A percentile compares a stretch with the other conserved stretches of the same genome.
Evolutionary conservation across 345 rosid genomes (phyloP).

Genomic region (Gossypium turneri): DNA sequence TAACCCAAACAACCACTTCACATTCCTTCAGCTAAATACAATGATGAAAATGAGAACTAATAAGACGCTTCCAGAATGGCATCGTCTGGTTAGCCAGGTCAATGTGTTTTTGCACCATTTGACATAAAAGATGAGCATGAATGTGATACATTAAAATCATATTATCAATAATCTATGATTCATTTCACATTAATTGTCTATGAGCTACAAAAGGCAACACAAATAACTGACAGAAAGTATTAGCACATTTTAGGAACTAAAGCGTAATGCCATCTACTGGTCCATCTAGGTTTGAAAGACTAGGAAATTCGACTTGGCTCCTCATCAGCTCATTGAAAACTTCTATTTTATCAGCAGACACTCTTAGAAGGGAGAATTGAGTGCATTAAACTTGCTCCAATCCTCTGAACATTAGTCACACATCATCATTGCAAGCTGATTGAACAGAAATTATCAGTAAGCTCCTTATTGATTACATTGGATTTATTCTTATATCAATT

Average conservation of each 20-base stretch:
- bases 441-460: constrained; percentile 56
- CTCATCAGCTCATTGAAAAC: constrained; percentile 33
- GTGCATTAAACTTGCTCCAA: constrained; percentile 43
- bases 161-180: constrained; percentile 9
- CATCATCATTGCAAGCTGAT: constrained; percentile 94
- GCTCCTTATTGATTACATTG: constrained; percentile 14
- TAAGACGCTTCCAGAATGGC: neutral
- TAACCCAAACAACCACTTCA: neutral
- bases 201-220: constrained; percentile 3
- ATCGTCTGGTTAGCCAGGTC: constrained; percentile 2
- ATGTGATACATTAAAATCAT: neutral
- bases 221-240: neutral
- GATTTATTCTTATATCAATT: constrained; percentile 21
- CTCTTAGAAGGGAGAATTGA: constrained; percentile 28
- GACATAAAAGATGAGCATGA: constrained; percentile 19
- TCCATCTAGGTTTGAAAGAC: constrained; percentile 23
- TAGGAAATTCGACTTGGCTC: constrained; percentile 25
- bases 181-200: constrained; percentile 6
- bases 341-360: constrained; percentile 24
- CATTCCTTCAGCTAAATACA: neutral
- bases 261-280: constrained; percentile 8
- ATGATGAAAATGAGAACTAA: neutral
- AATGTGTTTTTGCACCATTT: neutral
- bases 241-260: constrained; percentile 1
- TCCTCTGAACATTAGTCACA: constrained; percentile 71